Conservation (phyloP, 768 basidiomycete species). For the Leccinum broughii region DNA sequence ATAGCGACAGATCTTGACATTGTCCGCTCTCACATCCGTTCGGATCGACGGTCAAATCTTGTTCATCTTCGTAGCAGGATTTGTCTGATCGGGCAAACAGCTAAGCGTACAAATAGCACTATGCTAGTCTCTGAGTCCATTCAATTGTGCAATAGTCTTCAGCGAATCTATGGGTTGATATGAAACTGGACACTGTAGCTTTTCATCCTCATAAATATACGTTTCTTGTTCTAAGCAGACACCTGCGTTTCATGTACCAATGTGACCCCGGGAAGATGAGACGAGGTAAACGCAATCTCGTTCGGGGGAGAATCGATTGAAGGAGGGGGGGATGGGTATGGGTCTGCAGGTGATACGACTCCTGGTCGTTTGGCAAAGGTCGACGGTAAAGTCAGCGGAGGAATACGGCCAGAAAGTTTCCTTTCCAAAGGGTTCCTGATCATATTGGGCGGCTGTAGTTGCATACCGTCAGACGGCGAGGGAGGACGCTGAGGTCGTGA, state of each 20-base stretch:
- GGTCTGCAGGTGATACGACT: conserved; percentile 34
- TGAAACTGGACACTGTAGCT: conserved; percentile 1
- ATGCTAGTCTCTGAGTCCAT: neutral
- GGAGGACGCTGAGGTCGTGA: conserved; percentile 18
- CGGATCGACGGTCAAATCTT: neutral
- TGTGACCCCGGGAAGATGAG: conserved; percentile 5
- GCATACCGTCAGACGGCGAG: conserved; percentile 4
- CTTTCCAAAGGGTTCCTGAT: conserved; percentile 14
- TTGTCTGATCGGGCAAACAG: neutral
- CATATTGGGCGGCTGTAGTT: conserved; percentile 5
- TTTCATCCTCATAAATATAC: conserved; percentile 27
- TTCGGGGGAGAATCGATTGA: conserved; percentile 28
- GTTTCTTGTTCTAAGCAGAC: conserved; percentile 18
- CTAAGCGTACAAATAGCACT: neutral
- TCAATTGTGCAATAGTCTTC: neutral
- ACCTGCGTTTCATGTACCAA: conserved; percentile 18
- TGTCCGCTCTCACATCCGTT: neutral
- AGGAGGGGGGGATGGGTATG: conserved; percentile 53
- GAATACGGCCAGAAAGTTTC: conserved; percentile 17
- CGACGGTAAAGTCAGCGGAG: conserved; percentile 21
- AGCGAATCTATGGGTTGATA: conserved; percentile 1
- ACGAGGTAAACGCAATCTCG: conserved; percentile 16
- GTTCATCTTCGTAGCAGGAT: neutral
- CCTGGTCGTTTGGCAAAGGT: conserved; percentile 26
- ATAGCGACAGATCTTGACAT: neutral